A percentile compares a stretch with the other conserved stretches of the same genome.
phyloP scores from a whole-genome alignment of 352 stramenopile genomes.

The Pythium utonaiense region DNA sequence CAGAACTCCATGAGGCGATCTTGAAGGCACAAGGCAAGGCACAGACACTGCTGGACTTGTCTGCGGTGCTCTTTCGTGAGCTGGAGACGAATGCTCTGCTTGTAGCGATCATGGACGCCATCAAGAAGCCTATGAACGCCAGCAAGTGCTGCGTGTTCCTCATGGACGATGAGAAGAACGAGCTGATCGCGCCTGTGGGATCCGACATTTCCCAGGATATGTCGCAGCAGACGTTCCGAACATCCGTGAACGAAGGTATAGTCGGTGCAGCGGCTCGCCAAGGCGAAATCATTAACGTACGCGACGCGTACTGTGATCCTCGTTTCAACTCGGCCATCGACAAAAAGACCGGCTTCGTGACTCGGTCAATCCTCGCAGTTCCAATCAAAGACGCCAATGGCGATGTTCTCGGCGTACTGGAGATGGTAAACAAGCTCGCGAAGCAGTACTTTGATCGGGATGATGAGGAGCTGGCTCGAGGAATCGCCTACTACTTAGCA shows the following conservation, averaged over 20 bases:
- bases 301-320: slow-evolving; percentile 58
- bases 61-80: slow-evolving; percentile 57
- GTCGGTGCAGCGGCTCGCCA: slow-evolving; percentile 56
- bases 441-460: slow-evolving; percentile 73
- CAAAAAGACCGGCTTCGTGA: slow-evolving; percentile 58
- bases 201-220: slow-evolving; percentile 42
- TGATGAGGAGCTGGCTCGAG: slow-evolving; percentile 60
- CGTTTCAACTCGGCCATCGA: slow-evolving; percentile 70
- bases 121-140: slow-evolving; percentile 46
- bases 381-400: slow-evolving; percentile 74
- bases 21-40: slow-evolving; percentile 59
- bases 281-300: slow-evolving; percentile 74
- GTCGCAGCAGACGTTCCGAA: slow-evolving; percentile 43
- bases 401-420: slow-evolving; percentile 61
- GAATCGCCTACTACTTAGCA: slow-evolving; percentile 62
- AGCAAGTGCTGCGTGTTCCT: slow-evolving; percentile 68
- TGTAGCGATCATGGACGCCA: slow-evolving; percentile 46
- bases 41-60: slow-evolving; percentile 61
- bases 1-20: slow-evolving; percentile 55
- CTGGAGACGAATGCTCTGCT: slow-evolving; percentile 58
- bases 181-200: slow-evolving; percentile 50
- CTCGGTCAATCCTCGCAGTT: slow-evolving; percentile 70
- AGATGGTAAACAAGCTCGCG: slow-evolving; percentile 61
- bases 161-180: slow-evolving; percentile 49
- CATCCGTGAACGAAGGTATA: slow-evolving; percentile 48